Conservation (phyloP, 371 early-diverging fungal genomes). For the Sporodiniella umbellata region DNA sequence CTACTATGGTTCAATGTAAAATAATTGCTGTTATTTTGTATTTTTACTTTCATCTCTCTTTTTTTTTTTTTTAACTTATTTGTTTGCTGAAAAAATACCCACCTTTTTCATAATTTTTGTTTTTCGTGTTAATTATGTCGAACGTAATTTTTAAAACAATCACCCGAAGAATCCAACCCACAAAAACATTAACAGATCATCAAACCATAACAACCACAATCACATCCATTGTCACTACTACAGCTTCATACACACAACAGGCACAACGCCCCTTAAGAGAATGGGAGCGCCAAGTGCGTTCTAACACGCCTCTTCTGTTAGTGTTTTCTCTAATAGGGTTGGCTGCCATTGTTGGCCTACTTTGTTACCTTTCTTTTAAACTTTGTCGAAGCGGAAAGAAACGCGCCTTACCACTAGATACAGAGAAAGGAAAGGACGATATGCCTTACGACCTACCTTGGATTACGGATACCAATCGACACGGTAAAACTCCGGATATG, state of each 20-base stretch:
- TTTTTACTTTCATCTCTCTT: not conserved
- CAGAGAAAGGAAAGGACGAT: not conserved
- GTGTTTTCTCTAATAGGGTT: slow-evolving; percentile 37
- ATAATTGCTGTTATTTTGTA: not conserved
- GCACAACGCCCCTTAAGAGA: not conserved
- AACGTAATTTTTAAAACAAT: not conserved
- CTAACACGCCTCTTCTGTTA: slow-evolving; percentile 15
- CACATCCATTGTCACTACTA: not conserved
- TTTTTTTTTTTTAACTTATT: not conserved
- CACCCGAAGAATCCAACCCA: not conserved
- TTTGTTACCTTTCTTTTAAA: slow-evolving; percentile 22
- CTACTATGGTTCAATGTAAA: slow-evolving; percentile 1
- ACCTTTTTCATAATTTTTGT: not conserved
- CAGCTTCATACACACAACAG: not conserved
- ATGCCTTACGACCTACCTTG: not conserved
- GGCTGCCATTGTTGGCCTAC: slow-evolving; percentile 14
- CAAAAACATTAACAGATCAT: not conserved
- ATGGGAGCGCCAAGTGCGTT: not conserved
- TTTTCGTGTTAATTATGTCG: not conserved
- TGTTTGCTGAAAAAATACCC: no score
- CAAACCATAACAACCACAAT: not conserved
- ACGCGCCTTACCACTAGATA: not conserved
- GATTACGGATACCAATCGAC: not conserved
- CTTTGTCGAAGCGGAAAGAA: slow-evolving; percentile 7
- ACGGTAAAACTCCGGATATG: not conserved